These are phyloP conservation scores for Symbiodinium natans DNA, from an alignment of 73 alveolate species.

Conservation along the genomic window DNA sequence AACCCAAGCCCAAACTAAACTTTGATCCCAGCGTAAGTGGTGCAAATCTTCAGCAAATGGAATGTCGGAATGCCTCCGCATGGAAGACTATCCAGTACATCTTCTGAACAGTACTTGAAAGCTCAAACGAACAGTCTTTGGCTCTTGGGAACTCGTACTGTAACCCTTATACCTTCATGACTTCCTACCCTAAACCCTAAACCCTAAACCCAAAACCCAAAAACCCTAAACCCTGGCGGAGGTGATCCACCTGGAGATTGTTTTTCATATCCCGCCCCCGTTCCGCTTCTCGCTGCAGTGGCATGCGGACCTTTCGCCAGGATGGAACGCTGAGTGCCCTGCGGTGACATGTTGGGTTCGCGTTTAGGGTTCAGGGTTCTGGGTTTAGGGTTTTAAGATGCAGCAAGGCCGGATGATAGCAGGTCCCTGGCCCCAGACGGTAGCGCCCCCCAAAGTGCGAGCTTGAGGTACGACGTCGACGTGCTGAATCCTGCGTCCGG, in stretches of 20 bases:
- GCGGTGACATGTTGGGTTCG: background rate
- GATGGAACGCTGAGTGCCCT: constrained; percentile 26
- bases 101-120: no score
- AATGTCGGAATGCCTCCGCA: no score
- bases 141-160: background rate
- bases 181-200: background rate
- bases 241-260: constrained; percentile 88
- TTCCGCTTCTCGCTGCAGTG: constrained; percentile 87
- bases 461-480: constrained; percentile 55
- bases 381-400: background rate
- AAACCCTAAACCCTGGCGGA: background rate
- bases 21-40: no score
- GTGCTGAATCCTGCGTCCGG: constrained; percentile 47
- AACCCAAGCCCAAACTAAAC: no score
- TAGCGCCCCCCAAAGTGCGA: no score
- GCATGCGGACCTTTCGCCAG: constrained; percentile 1
- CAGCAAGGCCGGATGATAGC: no score
- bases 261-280: constrained; percentile 80
- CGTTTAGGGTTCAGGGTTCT: no score
- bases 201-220: background rate
- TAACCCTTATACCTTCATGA: background rate
- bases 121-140: no score
- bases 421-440: no score
- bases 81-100: no score
- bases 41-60: no score